Conservation (phyloP, 352 stramenopile genomes). For the Pythium insidiosum region DNA sequence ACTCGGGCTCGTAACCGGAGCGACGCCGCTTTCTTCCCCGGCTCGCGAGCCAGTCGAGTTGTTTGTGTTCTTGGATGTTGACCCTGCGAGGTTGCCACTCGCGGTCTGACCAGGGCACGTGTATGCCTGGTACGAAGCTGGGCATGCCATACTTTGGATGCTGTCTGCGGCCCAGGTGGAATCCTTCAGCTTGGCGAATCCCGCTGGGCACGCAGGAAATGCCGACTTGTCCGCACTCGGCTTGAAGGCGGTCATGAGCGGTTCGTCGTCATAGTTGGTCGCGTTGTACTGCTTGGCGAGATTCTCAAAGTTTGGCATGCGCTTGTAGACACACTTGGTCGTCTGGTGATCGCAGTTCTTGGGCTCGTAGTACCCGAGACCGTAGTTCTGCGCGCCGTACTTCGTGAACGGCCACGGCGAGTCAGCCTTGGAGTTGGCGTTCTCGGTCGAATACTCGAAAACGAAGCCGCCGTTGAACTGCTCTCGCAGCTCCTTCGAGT, state of each 20-base stretch:
- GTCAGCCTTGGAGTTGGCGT: constrained; percentile 42
- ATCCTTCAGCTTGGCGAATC: constrained; percentile 23
- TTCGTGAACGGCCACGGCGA: constrained; percentile 64
- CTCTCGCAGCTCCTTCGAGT: constrained; percentile 28
- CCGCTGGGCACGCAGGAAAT: constrained; percentile 18
- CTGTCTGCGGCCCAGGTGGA: constrained; percentile 20
- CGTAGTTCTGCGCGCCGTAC: constrained; percentile 78
- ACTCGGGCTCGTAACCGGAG: too few relatives aligned
- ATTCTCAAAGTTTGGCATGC: constrained; percentile 77
- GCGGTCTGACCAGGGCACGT: constrained; percentile 29
- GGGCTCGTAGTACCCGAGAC: constrained; percentile 78
- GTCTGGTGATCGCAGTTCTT: constrained; percentile 53
- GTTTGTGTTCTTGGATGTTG: too few relatives aligned
- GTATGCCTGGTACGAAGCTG: constrained; percentile 6
- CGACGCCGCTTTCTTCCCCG: too few relatives aligned
- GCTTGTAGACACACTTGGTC: constrained; percentile 47
- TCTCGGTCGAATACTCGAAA: constrained; percentile 82
- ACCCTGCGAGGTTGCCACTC: too few relatives aligned
- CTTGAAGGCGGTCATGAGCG: constrained; percentile 20
- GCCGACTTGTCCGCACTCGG: constrained; percentile 2
- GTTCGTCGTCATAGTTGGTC: constrained; percentile 23
- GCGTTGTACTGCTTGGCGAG: constrained; percentile 48
- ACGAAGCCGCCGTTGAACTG: constrained; percentile 66
- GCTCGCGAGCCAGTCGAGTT: too few relatives aligned
- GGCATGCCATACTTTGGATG: not conserved